Percentiles rank a stretch among this genome's conserved stretches.
Evolutionary conservation across 305 asterid genomes (phyloP).

Genomic region (Euphrasia arctica): DNA sequence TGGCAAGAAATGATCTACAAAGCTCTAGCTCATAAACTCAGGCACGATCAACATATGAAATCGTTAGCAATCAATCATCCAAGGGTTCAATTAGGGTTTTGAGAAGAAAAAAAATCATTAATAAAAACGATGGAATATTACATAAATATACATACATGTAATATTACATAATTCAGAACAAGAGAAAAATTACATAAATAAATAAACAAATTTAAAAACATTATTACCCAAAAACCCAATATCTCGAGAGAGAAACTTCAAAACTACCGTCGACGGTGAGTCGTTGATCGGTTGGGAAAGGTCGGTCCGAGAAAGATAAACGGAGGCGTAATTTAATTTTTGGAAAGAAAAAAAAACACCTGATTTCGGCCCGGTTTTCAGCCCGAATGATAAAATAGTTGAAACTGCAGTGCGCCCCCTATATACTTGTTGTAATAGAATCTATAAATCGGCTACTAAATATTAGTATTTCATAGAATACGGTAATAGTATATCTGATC

Average conservation of each 20-base stretch:
- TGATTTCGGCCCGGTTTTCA: slow-evolving; percentile 34
- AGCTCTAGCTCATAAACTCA: slow-evolving; percentile 39
- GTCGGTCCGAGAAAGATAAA: slow-evolving; percentile 38
- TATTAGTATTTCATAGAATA: background rate
- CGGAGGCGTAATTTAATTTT: slow-evolving; percentile 24
- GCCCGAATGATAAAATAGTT: slow-evolving; percentile 31
- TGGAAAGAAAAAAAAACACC: slow-evolving; percentile 15
- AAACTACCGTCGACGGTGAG: slow-evolving; percentile 33
- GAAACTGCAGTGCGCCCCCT: no score
- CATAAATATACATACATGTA: background rate
- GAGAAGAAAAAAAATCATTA: slow-evolving; percentile 27
- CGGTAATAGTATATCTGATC: no score
- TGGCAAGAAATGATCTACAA: slow-evolving; percentile 48
- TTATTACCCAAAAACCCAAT: slow-evolving; percentile 13
- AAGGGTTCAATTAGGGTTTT: slow-evolving; percentile 79
- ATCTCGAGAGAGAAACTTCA: slow-evolving; percentile 17
- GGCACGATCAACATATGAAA: slow-evolving; percentile 36
- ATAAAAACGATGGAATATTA: slow-evolving; percentile 8
- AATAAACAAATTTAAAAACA: slow-evolving; percentile 17
- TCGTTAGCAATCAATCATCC: slow-evolving; percentile 34
- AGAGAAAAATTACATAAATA: slow-evolving; percentile 8
- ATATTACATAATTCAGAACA: background rate
- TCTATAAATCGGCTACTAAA: background rate
- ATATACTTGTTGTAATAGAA: slow-evolving; percentile 5
- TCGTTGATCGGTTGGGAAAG: slow-evolving; percentile 43